Conservation (phyloP, 2,329 filamentous ascomycete genomes). For the Paecilomyces sp. region DNA sequence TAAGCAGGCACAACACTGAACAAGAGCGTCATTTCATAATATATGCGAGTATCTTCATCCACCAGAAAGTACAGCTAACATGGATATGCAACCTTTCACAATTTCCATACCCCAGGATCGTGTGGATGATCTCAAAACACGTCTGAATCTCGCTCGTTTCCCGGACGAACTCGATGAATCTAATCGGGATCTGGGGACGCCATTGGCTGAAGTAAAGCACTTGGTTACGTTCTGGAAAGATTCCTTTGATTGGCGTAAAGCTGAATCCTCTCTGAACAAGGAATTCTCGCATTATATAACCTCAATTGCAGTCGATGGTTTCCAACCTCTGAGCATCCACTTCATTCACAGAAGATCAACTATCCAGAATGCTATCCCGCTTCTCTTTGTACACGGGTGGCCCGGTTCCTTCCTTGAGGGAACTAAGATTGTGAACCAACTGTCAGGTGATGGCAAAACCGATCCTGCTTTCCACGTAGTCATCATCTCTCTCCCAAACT, state of each 20-base stretch:
- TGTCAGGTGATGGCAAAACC: constrained; percentile 20
- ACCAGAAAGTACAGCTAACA: no score
- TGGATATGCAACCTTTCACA: constrained; percentile 30
- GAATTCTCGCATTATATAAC: constrained; percentile 53
- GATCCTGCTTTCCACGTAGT: constrained; percentile 47
- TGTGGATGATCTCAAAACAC: constrained; percentile 48
- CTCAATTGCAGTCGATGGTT: constrained; percentile 49
- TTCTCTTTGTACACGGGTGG: constrained; percentile 65
- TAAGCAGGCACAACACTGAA: no score
- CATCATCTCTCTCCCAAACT: constrained; percentile 50
- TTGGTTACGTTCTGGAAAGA: constrained; percentile 52
- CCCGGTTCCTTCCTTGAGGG: constrained; percentile 63
- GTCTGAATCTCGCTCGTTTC: constrained; percentile 48
- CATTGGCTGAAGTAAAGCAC: constrained; percentile 50
- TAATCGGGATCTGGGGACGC: constrained; percentile 53
- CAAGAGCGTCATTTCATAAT: no score
- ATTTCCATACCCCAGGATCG: constrained; percentile 47
- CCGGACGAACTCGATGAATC: constrained; percentile 50
- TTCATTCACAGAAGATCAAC: constrained; percentile 54
- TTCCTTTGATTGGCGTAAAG: constrained; percentile 53
- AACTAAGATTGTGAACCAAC: constrained; percentile 50
- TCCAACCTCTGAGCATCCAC: constrained; percentile 55
- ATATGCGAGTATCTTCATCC: no score
- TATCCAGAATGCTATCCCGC: constrained; percentile 47
- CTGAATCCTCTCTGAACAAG: constrained; percentile 52